Evolutionary conservation across 2,329 filamentous ascomycete species (phyloP), one percentile per base, ranked within the genome.

Genomic region (Amauroascus verrucosus): DNA sequence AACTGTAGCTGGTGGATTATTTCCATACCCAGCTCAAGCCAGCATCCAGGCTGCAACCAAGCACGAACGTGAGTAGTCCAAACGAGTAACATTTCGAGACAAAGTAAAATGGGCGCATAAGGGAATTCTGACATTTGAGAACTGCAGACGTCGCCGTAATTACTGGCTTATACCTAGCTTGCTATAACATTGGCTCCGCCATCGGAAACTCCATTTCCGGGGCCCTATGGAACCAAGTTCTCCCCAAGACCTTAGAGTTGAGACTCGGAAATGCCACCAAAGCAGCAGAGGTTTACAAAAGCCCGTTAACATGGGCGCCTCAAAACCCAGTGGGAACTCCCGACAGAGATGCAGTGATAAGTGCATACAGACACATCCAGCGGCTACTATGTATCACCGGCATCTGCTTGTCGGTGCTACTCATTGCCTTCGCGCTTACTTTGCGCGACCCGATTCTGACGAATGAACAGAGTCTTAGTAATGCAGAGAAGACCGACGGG

Each of bases 141-240:
- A 24, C 13, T 26, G 30, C 37, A 68, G 65, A 84, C 59, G 70
- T 85, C 30, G 82, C 82, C 41, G 77, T 83, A 57, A 76, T 85
- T 57, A 85, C 81, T 0, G 80, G 77, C 38, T 65, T 84, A 16
- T 84, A 78, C 62, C 75, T 84, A 2, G 77, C 81, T 14, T 75
- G 70, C n/a, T 84, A 83, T 68, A 80, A 80, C 62, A 73, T 84
- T 37, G 81, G 81, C 28, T 80, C 75, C 4, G 80, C 80, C 0
- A 64, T 83, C 1, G 81, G 81, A 20, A 77, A 78, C 62, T 73
- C 78, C 14, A 75, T 84, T 24, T 80, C 80, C 0, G 81, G 80
- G 13, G 77, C 79, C 18, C 75, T 84, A 56, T 84, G 80, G 80
- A 78, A 77, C 0, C 79, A 84, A 61, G 67, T 76, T 1, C 69